Base-by-base conservation (phyloP, 2,329 filamentous ascomycete species). In the Aurifilum marmelostoma region DNA sequence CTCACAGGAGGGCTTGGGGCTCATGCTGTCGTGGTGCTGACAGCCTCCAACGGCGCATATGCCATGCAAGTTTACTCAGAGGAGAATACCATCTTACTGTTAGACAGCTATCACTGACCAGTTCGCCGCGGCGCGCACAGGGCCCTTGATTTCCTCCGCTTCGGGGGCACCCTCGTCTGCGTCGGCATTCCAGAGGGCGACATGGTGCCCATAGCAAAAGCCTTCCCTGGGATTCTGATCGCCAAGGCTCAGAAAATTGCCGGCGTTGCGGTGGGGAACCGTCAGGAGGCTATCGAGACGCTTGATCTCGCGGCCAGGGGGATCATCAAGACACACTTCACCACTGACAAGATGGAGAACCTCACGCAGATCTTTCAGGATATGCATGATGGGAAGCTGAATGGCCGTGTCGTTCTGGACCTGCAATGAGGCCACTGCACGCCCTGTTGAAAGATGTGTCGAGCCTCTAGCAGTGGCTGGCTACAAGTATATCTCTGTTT, bases 1-100 rank as follows among this genome's bases (percentile, higher is more conserved):
- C 77, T 88, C 1, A 88, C 88, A 0, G 83, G 82, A 3, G 87
- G 87, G 0, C 77, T 88, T 8, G 89, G 89, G 37, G 89, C 87
- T 0, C 84, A 88, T 69, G 86, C 87, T 1, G 88, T 88, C 1
- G 77, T 91, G 24, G 86, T 91, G 21, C 85, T 83, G 74, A 84
- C 83, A 0, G 80, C 81, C 21, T 80, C 80, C 41, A 85, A 86
- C 68, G 78, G 77, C 54, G 84, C 84, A 6, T 87, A 87, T 73
- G 79, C 69, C 18, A 65, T 69, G 69, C 67, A 21, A 67, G 69
- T 61, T 21, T 21, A 4, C 16, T 9, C 21, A 11, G 2, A 39
- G 2, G 6, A 11, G 37, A 39, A 39, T 11, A 39, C n/a, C n/a
- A n/a, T n/a, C n/a, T n/a, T n/a, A n/a, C n/a, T n/a, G n/a, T n/a